Evolutionary conservation across 2,329 filamentous ascomycete species (phyloP).

Genomic region (Aspergillus latus): DNA sequence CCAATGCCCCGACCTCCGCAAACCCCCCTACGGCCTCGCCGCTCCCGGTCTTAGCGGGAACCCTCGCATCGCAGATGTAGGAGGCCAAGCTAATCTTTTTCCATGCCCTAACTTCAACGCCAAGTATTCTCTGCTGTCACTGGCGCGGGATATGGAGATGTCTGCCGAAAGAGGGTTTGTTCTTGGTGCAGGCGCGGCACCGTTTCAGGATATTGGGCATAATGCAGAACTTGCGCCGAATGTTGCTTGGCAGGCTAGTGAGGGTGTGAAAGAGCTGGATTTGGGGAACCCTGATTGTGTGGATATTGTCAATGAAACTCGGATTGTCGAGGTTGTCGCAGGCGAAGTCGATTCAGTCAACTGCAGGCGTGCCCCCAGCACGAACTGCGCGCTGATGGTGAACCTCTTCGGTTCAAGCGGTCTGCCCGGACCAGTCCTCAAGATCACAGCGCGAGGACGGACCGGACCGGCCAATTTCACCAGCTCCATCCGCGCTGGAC

Average conservation of each 20-base stretch:
- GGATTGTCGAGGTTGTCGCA: background rate
- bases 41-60: constrained; percentile 43
- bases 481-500: background rate
- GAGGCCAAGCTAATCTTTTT: constrained; percentile 45
- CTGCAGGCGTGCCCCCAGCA: constrained; percentile 18
- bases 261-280: background rate
- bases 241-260: constrained; percentile 16
- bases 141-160: constrained; percentile 42
- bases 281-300: background rate
- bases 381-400: constrained; percentile 45
- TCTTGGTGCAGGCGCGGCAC: constrained; percentile 47
- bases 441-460: constrained; percentile 36
- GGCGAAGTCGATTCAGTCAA: background rate
- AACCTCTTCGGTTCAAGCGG: constrained; percentile 45
- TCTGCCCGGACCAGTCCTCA: constrained; percentile 35
- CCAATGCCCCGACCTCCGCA: constrained; percentile 9
- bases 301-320: background rate
- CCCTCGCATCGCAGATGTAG: constrained; percentile 45
- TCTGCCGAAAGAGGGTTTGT: constrained; percentile 31
- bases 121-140: constrained; percentile 27
- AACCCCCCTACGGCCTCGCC: constrained; percentile 6
- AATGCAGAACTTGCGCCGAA: constrained; percentile 48
- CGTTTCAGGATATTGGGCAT: constrained; percentile 43
- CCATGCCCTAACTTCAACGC: constrained; percentile 37
- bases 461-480: constrained; percentile 2